A percentile compares a stretch with the other conserved stretches of the same genome.
These are phyloP conservation scores for Globisporangium canariense DNA, from an alignment of 352 stramenopile genomes.

Conservation along the genomic window DNA sequence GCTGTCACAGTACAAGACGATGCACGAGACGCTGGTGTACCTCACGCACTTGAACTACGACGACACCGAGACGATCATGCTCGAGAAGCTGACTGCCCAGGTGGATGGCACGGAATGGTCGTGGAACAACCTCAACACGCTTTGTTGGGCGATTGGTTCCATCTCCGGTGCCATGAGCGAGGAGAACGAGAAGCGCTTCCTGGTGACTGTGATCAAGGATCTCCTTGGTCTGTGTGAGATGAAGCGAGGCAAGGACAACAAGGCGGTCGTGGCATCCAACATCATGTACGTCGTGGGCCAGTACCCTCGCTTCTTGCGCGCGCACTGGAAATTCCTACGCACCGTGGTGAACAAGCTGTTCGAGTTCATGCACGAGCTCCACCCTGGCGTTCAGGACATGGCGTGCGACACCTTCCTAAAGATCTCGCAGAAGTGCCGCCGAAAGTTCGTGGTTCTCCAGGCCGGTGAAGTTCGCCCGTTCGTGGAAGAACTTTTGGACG, in stretches of 20 bases:
- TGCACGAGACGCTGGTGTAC: slow-evolving; percentile 99
- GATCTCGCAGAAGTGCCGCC: slow-evolving; percentile 97
- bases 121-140: slow-evolving; percentile 99
- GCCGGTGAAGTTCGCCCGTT: slow-evolving; percentile 92
- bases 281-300: slow-evolving; percentile 99
- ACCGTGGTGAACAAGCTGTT: slow-evolving; percentile 99
- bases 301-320: slow-evolving; percentile 98
- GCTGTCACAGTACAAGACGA: slow-evolving; percentile 99
- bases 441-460: slow-evolving; percentile 98
- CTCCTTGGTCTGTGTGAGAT: slow-evolving; percentile 96
- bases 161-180: slow-evolving; percentile 99
- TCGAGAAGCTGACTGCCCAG: slow-evolving; percentile 95
- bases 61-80: slow-evolving; percentile 99
- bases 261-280: slow-evolving; percentile 98
- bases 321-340: slow-evolving; percentile 99
- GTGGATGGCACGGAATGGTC: slow-evolving; percentile 86
- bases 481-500: slow-evolving; percentile 95
- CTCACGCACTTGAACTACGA: slow-evolving; percentile 99
- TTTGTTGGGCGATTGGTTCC: slow-evolving; percentile 99
- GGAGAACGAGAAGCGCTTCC: slow-evolving; percentile 99
- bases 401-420: slow-evolving; percentile 99
- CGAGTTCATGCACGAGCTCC: slow-evolving; percentile 99
- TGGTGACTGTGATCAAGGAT: slow-evolving; percentile 99
- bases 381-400: slow-evolving; percentile 99
- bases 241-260: slow-evolving; percentile 99